phyloP scores from a whole-genome alignment of 139 green algal genomes.

The Pleodorina starrii region DNA sequence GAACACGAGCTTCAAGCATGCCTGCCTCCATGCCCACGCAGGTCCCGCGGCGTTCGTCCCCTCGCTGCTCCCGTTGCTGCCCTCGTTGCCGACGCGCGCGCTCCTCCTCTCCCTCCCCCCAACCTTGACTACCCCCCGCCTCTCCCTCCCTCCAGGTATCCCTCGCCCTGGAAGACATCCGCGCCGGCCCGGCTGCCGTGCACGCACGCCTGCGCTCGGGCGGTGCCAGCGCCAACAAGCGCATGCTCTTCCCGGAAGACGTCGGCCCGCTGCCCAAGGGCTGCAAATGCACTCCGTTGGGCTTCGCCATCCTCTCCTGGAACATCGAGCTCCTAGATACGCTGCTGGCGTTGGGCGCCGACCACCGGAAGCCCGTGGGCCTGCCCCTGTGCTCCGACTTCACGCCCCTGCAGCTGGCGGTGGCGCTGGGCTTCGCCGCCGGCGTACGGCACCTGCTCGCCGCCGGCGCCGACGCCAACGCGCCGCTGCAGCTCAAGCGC shows the following conservation, averaged over 20 bases:
- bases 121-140: not conserved
- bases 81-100: not conserved
- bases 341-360: not conserved
- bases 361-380: constrained; percentile 25
- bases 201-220: not conserved
- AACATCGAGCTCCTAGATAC: not conserved
- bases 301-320: constrained; percentile 2
- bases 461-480: not conserved
- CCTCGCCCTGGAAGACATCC: not conserved
- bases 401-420: constrained; percentile 29
- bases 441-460: not conserved
- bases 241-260: constrained; percentile 4
- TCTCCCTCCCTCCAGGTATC: constrained; percentile 6
- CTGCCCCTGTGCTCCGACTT: not conserved
- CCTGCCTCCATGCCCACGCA: not conserved
- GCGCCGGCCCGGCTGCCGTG: not conserved
- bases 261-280: not conserved
- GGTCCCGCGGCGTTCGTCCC: not conserved
- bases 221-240: constrained; percentile 21
- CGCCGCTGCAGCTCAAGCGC: not conserved
- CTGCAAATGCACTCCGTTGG: constrained; percentile 35
- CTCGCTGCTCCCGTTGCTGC: not conserved
- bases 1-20: too few relatives aligned
- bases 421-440: not conserved
- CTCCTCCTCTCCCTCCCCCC: not conserved